These are phyloP conservation scores for Capsicum chinense DNA, from an alignment of 257 asterid genomes.

Conservation along the genomic window DNA sequence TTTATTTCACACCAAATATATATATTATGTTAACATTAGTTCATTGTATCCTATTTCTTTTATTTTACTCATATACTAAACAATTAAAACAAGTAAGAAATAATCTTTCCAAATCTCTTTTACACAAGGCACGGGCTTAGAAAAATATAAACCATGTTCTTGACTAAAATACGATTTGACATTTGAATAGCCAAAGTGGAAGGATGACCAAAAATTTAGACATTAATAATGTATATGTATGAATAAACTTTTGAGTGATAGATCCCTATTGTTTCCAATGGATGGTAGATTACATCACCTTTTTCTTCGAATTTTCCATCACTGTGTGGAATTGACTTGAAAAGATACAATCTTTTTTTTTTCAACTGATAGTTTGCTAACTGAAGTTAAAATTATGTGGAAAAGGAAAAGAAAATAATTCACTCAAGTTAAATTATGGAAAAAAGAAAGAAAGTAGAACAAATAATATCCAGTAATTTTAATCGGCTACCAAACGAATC, in stretches of 20 bases:
- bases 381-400: not conserved
- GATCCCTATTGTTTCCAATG: slow-evolving; percentile 23
- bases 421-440: not conserved
- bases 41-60: too few relatives aligned
- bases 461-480: not conserved
- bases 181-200: slow-evolving; percentile 16
- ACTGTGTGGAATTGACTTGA: not conserved
- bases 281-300: not conserved
- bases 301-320: not conserved
- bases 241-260: not conserved
- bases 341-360: not conserved
- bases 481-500: not conserved
- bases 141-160: not conserved
- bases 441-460: not conserved
- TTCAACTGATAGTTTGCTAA: not conserved
- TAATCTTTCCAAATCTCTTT: too few relatives aligned
- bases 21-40: too few relatives aligned
- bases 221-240: not conserved
- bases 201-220: not conserved
- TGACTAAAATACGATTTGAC: not conserved
- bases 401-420: not conserved
- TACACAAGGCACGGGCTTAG: too few relatives aligned
- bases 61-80: too few relatives aligned
- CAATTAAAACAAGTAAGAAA: too few relatives aligned
- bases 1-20: too few relatives aligned